phyloP scores from a whole-genome alignment of 129 eudicot species.

The Flaveria brownii region DNA sequence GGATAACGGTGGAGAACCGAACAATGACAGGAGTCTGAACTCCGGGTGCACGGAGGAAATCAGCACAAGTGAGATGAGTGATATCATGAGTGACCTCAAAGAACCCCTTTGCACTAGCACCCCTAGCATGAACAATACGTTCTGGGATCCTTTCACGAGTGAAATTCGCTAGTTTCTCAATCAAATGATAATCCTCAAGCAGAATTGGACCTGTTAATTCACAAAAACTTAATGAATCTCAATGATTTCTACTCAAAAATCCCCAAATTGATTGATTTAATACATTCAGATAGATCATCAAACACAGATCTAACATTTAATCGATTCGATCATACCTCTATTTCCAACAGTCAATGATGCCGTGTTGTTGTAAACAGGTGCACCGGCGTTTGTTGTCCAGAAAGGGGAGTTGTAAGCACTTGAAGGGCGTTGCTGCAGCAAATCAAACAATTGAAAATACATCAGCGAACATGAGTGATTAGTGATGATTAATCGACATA shows the following conservation, averaged over 20 bases:
- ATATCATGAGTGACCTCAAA: conserved; percentile 91
- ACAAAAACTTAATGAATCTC: not conserved
- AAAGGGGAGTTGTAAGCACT: conserved; percentile 68
- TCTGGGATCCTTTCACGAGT: conserved; percentile 85
- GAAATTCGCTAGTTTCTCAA: conserved; percentile 79
- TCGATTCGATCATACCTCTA: conserved; percentile 44
- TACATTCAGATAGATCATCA: not conserved
- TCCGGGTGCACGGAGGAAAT: conserved; percentile 80
- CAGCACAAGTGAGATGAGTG: conserved; percentile 78
- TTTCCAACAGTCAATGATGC: conserved; percentile 66
- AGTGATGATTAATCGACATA: not conserved
- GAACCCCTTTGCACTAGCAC: conserved; percentile 93
- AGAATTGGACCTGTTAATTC: conserved; percentile 73
- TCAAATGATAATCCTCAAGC: conserved; percentile 88
- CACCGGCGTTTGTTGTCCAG: conserved; percentile 73
- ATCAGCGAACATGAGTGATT: not conserved
- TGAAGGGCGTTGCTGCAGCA: conserved; percentile 75
- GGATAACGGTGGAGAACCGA: conserved; percentile 88
- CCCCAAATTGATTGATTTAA: not conserved
- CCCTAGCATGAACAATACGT: conserved; percentile 90
- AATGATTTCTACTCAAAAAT: not conserved
- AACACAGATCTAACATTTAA: not conserved
- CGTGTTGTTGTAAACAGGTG: conserved; percentile 74
- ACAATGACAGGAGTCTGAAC: conserved; percentile 84
- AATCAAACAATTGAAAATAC: not conserved